phyloP scores from a whole-genome alignment of 805 yeast species.

The Yarrowia porcina region DNA sequence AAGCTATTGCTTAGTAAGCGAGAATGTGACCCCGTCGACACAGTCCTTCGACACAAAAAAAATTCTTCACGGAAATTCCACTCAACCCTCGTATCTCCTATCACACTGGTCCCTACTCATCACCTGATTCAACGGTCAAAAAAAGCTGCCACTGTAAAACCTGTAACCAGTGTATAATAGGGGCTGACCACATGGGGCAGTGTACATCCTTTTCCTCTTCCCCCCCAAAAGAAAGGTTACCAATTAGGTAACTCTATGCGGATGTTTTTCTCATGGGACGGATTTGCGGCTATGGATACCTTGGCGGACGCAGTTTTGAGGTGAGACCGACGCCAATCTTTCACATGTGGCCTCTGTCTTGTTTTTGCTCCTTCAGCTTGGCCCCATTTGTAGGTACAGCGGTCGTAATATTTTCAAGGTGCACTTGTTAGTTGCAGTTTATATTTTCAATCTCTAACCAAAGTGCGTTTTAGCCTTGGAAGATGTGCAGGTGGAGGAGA shows the following conservation, averaged over 20 bases:
- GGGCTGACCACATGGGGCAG: constrained; percentile 14
- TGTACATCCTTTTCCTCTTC: neutral
- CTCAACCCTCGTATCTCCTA: too few species aligned
- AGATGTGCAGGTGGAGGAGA: too few species aligned
- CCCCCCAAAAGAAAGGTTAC: neutral
- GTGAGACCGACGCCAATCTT: neutral
- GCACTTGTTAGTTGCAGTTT: too few species aligned
- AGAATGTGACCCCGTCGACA: too few species aligned
- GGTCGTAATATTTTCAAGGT: neutral
- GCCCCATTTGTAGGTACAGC: neutral
- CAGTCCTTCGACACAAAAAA: too few species aligned
- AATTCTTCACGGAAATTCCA: too few species aligned
- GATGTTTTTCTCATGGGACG: neutral
- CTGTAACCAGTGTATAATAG: constrained; percentile 1
- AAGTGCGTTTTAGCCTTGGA: too few species aligned
- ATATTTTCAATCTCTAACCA: too few species aligned
- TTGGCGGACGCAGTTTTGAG: neutral
- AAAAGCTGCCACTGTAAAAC: constrained; percentile 17
- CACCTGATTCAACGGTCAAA: neutral
- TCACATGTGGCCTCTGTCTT: neutral
- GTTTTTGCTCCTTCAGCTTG: neutral
- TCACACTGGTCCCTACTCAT: too few species aligned
- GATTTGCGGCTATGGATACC: neutral
- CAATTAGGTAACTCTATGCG: constrained; percentile 15
- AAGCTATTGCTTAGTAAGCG: neutral